Base-by-base conservation (phyloP, 139 green algal species). In the Choricystis sp. region DNA sequence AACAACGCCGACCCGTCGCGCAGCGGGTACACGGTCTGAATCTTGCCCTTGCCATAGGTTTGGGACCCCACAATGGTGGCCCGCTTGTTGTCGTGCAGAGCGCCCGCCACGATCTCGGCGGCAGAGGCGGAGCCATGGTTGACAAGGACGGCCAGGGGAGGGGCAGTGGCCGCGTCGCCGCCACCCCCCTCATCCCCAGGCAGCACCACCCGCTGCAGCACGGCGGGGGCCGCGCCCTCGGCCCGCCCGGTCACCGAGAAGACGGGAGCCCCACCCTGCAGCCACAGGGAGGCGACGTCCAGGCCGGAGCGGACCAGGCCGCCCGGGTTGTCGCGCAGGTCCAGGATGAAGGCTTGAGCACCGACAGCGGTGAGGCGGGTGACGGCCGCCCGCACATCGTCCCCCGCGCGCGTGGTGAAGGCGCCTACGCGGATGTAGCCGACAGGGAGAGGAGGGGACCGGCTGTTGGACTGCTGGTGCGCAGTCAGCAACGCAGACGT, bases 261-360 rank as follows among this genome's bases (percentile, higher is more conserved):
- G 20, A 79, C 29, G n/a, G 59, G 59, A 20, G 58, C 29, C 16
- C 40, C 31, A 2, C 67, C 70, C 59, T 84, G 72, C 40, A 90
- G 70, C 78, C 78, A 90, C 27, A 90, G 73, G 25, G 63, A 56
- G 0, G 85, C 85, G 28, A 88, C 66, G 49, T 89, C 83, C 64
- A 92, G 60, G 22, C 77, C 78, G 20, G 80, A 68, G 5, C 75
- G 72, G 49, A 96, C 86, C 58, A 96, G 74, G 16, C 90, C 91
- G 14, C 91, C 91, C 19, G 86, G 86, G 74, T 98, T 98, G 78
- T 86, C 84, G 27, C 91, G 78, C 62, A 98, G 69, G 71, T 98
- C 91, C 29, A 98, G 76, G 40, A 98, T 90, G 78, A 88, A 97
- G 23, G 62, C 75, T 26, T 80, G 65, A 2, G 72, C 83, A 19